phyloP scores from a whole-genome alignment of 2,329 filamentous ascomycete species.

The Cercospora janseana region DNA sequence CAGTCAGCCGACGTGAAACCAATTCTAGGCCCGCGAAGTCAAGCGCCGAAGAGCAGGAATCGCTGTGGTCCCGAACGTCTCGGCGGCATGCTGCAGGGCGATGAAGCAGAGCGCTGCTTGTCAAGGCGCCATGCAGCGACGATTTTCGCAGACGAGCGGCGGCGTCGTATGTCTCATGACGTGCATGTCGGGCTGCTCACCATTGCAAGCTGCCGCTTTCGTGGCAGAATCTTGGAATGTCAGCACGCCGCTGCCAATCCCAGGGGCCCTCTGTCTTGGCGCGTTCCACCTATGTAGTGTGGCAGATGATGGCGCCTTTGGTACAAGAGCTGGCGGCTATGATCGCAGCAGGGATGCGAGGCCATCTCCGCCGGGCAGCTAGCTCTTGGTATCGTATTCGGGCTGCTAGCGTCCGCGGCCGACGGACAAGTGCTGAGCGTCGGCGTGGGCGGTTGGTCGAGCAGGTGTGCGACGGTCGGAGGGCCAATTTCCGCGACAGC shows the following conservation, averaged over 20 bases:
- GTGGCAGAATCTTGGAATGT: no score
- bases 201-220: no score
- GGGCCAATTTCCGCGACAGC: background rate
- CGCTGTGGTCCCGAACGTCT: no score
- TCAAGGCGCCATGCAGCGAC: background rate
- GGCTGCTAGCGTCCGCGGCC: background rate
- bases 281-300: no score
- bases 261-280: no score
- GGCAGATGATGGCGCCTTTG: background rate
- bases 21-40: no score
- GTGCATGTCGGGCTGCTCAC: background rate
- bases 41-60: no score
- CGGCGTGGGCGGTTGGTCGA: constrained; percentile 1
- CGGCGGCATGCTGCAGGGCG: background rate
- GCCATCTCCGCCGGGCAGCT: background rate
- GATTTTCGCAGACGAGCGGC: background rate
- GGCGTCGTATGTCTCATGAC: background rate
- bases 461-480: background rate
- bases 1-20: no score
- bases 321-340: background rate
- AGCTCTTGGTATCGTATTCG: constrained; percentile 1
- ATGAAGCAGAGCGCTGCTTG: background rate
- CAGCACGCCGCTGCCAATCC: no score
- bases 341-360: constrained; percentile 7
- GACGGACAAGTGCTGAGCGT: background rate